phyloP scores from a whole-genome alignment of 306 rosid genomes.

The Crotalaria pallida region DNA sequence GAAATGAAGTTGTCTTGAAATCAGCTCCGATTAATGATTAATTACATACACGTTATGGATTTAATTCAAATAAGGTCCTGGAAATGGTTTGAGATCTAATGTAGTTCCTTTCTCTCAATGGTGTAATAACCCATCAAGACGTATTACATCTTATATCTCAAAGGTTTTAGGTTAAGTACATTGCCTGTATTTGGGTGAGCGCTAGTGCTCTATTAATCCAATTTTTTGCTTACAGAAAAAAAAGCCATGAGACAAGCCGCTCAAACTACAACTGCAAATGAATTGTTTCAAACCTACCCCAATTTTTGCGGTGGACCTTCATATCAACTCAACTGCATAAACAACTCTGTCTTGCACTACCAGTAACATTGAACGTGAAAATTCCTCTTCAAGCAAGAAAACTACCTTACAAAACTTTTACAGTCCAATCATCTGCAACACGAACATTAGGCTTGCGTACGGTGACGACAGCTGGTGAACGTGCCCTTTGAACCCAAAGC shows the following conservation, averaged over 20 bases:
- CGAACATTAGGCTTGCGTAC: constrained; percentile 73
- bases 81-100: no score
- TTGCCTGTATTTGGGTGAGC: no score
- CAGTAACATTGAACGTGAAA: not conserved
- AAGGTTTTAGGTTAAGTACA: no score
- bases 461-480: constrained; percentile 37
- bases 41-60: no score
- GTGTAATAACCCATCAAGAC: no score
- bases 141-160: no score
- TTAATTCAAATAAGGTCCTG: no score
- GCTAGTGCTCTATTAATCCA: no score
- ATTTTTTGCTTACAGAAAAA: no score
- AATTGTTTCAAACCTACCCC: constrained; percentile 13
- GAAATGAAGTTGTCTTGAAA: no score
- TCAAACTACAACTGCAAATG: not conserved
- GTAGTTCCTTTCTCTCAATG: no score
- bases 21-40: no score
- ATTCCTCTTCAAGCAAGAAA: not conserved
- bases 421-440: constrained; percentile 68
- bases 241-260: constrained; percentile 16
- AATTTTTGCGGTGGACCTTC: constrained; percentile 9
- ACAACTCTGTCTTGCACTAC: constrained; percentile 6
- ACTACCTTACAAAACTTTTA: constrained; percentile 42
- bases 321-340: constrained; percentile 17
- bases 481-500: constrained; percentile 50